Evolutionary conservation across 306 rosid genomes (phyloP), one percentile per base, ranked within the genome.

Genomic region (Corylus americana): DNA sequence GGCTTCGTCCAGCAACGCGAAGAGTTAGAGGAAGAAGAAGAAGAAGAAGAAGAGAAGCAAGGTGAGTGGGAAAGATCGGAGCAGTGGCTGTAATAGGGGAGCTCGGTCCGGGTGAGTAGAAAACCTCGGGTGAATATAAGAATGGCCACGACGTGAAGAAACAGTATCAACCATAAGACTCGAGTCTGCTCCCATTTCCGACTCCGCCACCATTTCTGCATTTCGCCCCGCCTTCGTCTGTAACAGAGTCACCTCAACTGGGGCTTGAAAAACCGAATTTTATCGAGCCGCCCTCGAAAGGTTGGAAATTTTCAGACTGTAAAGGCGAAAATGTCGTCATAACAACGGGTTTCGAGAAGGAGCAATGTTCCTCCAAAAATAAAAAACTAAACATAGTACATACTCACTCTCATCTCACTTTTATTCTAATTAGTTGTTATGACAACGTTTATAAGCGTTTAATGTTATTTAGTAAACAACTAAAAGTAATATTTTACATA

Each of bases 41-140:
- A 31, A 55, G 63, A 78, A 8, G 53, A 61, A 16, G 80, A 77
- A 70, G 86, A 70, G 42, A 86, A 76, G 84, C 99, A 95, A 5
- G 94, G 92, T 3, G 97, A 93, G 25, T 84, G 79, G 5, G 87
- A 81, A 39, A 87, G 64, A 59, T 95, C 97, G 73, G 97, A 79
- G 91, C 93, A 89, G 11, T 87, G 88, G 78, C 97, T 91, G 88
- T 79, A 79, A 74, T 70, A 80, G 7, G 98, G 98, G 85, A 95
- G 99, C 84, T 95, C 99, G 25, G 98, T 93, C 61, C 99, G 85
- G 5, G 98, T 93, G 62, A 95, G 96, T 20, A 95, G 91, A 80
- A 93, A 95, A 12, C 98, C 99, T 84, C 84, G 79, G 70, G 95
- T 92, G 90, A 95, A 95, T 0, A 95, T 79, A 67, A 86, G 73